Conservation (phyloP, 2,329 filamentous ascomycete genomes). For the Gyromitra esculenta region DNA sequence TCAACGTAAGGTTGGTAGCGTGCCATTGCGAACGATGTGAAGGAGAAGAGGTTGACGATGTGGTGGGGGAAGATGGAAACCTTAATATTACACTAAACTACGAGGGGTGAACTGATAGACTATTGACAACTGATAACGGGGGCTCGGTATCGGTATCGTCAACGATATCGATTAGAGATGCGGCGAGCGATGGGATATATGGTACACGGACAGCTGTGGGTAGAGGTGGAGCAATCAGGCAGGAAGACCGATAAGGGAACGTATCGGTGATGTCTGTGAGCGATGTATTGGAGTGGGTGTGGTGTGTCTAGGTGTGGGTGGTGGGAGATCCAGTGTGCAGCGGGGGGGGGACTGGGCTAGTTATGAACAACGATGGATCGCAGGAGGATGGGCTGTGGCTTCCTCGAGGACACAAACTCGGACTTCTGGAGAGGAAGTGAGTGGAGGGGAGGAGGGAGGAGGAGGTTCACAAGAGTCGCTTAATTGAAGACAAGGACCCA, state of each 20-base stretch:
- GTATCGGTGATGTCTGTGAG: conserved; percentile 49
- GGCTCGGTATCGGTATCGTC: conserved; percentile 49
- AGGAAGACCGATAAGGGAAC: conserved; percentile 48
- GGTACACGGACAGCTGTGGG: conserved; percentile 41
- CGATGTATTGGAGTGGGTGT: conserved; percentile 42
- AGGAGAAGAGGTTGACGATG: conserved; percentile 33
- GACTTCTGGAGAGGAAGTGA: conserved; percentile 54
- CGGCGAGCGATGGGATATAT: conserved; percentile 47
- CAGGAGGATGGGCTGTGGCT: conserved; percentile 48
- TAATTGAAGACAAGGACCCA: conserved; percentile 45
- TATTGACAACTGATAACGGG: conserved; percentile 44
- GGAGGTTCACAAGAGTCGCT: conserved; percentile 40
- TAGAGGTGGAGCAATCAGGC: conserved; percentile 42
- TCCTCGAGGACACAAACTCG: conserved; percentile 48
- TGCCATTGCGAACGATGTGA: conserved; percentile 41
- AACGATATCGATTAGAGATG: conserved; percentile 54
- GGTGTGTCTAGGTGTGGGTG: conserved; percentile 43
- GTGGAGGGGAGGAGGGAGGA: conserved; percentile 29
- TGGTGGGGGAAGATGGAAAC: conserved; percentile 47
- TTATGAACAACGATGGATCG: conserved; percentile 54
- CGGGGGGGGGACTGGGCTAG: conserved; percentile 42
- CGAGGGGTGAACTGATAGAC: conserved; percentile 40
- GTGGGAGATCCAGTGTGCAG: conserved; percentile 47
- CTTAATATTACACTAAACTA: conserved; percentile 53
- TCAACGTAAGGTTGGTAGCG: conserved; percentile 54